Evolutionary conservation across 2,329 filamentous ascomycete species (phyloP).

Genomic region (Phialophora expanda): DNA sequence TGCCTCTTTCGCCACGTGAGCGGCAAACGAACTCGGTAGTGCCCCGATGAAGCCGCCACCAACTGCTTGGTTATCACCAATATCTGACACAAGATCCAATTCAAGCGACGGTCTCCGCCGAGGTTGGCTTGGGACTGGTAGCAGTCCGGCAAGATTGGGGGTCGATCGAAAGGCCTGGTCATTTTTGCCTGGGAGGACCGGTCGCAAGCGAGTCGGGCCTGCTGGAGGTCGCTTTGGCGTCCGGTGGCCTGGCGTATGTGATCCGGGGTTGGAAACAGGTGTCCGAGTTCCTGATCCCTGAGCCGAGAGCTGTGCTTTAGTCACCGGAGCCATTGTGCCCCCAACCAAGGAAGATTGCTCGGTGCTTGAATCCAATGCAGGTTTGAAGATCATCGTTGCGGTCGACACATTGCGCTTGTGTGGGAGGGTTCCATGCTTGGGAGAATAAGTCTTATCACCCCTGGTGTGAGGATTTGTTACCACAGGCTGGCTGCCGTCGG

Average conservation of each 20-base stretch:
- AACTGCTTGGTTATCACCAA: slow-evolving; percentile 66
- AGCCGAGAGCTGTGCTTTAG: slow-evolving; percentile 26
- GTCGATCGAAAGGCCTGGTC: slow-evolving; percentile 58
- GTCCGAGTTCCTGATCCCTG: slow-evolving; percentile 39
- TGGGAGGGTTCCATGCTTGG: slow-evolving; percentile 43
- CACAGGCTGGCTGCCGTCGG: not conserved
- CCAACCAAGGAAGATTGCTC: slow-evolving; percentile 28
- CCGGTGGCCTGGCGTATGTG: slow-evolving; percentile 43
- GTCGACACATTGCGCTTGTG: slow-evolving; percentile 79
- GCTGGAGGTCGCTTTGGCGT: slow-evolving; percentile 51
- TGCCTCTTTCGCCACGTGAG: slow-evolving; percentile 76
- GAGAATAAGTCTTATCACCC: not conserved
- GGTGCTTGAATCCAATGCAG: slow-evolving; percentile 51
- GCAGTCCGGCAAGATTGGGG: slow-evolving; percentile 61
- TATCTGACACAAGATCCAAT: slow-evolving; percentile 74
- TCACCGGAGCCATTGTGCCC: slow-evolving; percentile 8
- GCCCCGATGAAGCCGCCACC: slow-evolving; percentile 65
- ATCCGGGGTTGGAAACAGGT: slow-evolving; percentile 34
- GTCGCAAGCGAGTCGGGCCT: slow-evolving; percentile 57
- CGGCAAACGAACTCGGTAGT: slow-evolving; percentile 77
- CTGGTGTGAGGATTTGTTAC: slow-evolving; percentile 6
- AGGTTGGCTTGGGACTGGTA: slow-evolving; percentile 51
- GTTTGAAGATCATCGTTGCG: slow-evolving; percentile 84
- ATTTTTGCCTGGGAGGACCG: slow-evolving; percentile 60
- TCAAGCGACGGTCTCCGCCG: slow-evolving; percentile 68